These are phyloP conservation scores for Xylaria sp. DNA, from an alignment of 2,329 filamentous ascomycete genomes.

Conservation along the genomic window DNA sequence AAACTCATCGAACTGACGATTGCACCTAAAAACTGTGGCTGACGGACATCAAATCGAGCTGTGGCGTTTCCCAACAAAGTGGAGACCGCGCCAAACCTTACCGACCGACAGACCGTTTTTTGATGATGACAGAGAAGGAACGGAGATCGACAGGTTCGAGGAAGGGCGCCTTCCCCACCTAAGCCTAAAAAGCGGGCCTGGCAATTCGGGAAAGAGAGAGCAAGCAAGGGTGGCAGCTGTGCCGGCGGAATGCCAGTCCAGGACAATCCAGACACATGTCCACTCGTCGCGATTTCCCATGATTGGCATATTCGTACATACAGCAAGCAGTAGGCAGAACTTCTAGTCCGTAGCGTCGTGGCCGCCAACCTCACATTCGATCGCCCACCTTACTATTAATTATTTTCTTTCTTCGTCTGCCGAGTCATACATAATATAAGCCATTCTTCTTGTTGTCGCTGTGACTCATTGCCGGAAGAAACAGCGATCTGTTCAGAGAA, in stretches of 20 bases:
- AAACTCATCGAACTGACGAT: background rate
- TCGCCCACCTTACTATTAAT: slow-evolving; percentile 9
- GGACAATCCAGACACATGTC: background rate
- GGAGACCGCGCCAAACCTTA: background rate
- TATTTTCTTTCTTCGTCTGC: background rate
- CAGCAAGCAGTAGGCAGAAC: background rate
- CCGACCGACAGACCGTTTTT: no score
- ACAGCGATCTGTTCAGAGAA: slow-evolving; percentile 29
- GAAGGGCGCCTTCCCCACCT: background rate
- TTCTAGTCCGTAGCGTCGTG: slow-evolving; percentile 20
- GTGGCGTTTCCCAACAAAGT: slow-evolving; percentile 1
- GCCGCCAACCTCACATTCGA: slow-evolving; percentile 8
- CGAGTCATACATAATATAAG: background rate
- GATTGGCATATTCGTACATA: no score
- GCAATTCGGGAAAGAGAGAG: no score
- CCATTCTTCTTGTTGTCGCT: slow-evolving; percentile 11
- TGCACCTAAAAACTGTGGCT: slow-evolving; percentile 1
- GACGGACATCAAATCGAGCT: background rate
- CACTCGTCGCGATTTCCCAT: background rate
- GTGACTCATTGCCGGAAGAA: slow-evolving; percentile 14
- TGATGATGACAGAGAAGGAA: no score
- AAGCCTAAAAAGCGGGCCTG: no score
- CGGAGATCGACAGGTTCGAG: no score
- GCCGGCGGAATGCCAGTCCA: no score
- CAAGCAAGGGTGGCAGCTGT: no score